A percentile compares a stretch with the other conserved stretches of the same genome.
These are phyloP conservation scores for Inosperma sp. DNA, from an alignment of 768 basidiomycete species.

Conservation along the genomic window DNA sequence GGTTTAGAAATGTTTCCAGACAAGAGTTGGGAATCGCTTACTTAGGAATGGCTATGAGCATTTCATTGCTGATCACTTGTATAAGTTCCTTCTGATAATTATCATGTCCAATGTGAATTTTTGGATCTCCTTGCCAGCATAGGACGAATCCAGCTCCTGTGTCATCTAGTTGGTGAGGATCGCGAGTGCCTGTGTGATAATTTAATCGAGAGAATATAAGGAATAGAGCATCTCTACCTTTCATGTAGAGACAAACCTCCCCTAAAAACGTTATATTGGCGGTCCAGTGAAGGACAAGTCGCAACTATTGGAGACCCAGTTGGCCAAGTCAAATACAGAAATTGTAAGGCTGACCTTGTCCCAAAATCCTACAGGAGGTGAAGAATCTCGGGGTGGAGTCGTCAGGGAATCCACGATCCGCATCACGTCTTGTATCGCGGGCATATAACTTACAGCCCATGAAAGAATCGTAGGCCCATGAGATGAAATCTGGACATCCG, in stretches of 20 bases:
- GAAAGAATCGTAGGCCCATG: constrained; percentile 65
- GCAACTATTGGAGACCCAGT: constrained; percentile 41
- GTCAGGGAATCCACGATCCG: constrained; percentile 77
- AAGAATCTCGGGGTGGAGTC: constrained; percentile 72
- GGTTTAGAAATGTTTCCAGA: constrained; percentile 6
- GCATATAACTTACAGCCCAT: constrained; percentile 87
- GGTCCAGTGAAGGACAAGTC: constrained; percentile 82
- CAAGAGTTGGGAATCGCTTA: constrained; percentile 38
- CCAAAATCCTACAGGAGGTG: constrained; percentile 88
- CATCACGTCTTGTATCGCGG: constrained; percentile 84
- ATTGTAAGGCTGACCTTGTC: constrained; percentile 62
- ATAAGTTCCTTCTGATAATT: constrained; percentile 75
- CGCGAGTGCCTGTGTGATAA: constrained; percentile 58
- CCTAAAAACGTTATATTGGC: constrained; percentile 59
- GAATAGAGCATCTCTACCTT: constrained; percentile 49
- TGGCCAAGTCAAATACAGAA: not conserved
- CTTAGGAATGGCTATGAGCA: constrained; percentile 85
- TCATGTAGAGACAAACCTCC: constrained; percentile 77
- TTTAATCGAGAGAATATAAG: not conserved
- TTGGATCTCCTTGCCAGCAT: constrained; percentile 75
- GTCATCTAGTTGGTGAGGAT: constrained; percentile 68
- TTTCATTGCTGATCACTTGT: constrained; percentile 75
- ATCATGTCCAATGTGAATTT: constrained; percentile 60
- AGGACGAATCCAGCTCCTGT: constrained; percentile 84
- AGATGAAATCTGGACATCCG: constrained; percentile 63